phyloP scores from a whole-genome alignment of 345 rosid species.

The Chamaenerion angustifolium region DNA sequence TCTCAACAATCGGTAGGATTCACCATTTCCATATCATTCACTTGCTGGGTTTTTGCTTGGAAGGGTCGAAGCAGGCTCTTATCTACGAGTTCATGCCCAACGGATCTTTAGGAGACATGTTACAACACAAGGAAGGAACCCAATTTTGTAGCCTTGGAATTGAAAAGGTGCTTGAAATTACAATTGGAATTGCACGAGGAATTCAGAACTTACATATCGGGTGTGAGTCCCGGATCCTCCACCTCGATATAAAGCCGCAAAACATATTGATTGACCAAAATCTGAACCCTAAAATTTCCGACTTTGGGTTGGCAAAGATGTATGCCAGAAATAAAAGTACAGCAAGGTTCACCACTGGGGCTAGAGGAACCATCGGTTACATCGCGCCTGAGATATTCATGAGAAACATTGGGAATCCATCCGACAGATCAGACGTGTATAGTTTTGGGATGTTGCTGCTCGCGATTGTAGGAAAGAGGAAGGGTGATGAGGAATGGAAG shows the following conservation, averaged over 20 bases:
- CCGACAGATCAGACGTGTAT: conserved; percentile 18
- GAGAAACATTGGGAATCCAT: conserved; percentile 24
- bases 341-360: conserved; percentile 13
- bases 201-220: conserved; percentile 23
- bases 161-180: conserved; percentile 14
- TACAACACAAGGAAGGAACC: conserved; percentile 6
- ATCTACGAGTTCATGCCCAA: conserved; percentile 21
- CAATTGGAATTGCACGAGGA: conserved; percentile 18
- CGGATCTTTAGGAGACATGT: conserved; percentile 14
- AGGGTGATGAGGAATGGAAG: neutral
- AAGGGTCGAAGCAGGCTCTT: conserved; percentile 11
- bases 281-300: conserved; percentile 21
- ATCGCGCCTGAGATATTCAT: conserved; percentile 25
- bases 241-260: conserved; percentile 24
- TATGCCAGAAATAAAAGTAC: conserved; percentile 11
- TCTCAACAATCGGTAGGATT: conserved; percentile 15
- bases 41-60: conserved; percentile 17
- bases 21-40: conserved; percentile 17
- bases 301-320: conserved; percentile 24
- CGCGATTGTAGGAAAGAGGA: conserved; percentile 16
- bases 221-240: conserved; percentile 17
- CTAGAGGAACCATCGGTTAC: conserved; percentile 20
- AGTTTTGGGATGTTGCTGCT: conserved; percentile 27
- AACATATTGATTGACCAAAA: conserved; percentile 19
- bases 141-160: neutral